Base-by-base conservation (phyloP, 75 land plant genomes). In the Pinus tabuliformis region DNA sequence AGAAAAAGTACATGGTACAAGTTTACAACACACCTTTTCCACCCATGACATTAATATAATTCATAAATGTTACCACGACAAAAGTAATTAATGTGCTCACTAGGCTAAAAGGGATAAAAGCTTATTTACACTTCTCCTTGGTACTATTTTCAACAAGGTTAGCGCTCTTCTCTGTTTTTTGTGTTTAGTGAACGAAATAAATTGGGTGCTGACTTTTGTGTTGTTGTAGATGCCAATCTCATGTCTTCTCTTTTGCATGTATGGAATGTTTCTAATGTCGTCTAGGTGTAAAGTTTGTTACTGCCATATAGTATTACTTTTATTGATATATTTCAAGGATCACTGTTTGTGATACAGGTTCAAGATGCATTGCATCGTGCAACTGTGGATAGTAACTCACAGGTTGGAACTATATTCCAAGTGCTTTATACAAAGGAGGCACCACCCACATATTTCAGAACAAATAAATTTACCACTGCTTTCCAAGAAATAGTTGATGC, bases 401-500 rank as follows among this genome's bases (percentile, higher is more conserved):
- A 96, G 83, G 95, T 96, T 57, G 97, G 89, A 63, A 81, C 99
- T 13, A 91, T 96, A 65, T 91, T 96, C 63, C 99, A 94, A 73
- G 90, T 91, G 75, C 76, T 94, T 45, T 75, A 84, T 30, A 91
- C 99, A 33, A 92, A 83, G 57, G 99, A 96, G 74, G 63, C 73
- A 12, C 97, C 99, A 28, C 97, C 99, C 18, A 94, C 94, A 18
- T 96, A 84, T 79, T 94, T 91, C 76, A 86, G 83, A 49, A 94
- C 95, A 71, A 96, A 96, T 80, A 96, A 96, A 77, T 91, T 96
- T 62, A 91, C 92, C 37, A 82, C 88, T 65, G 89, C 97, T 73
- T 94, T 91, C 74, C 97, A 96, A 73, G 99, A 91, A 75, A 94
- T 96, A 81, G 93, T 96, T 45, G 99, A 96, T 90, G 91, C 99